phyloP scores from a whole-genome alignment of 2,329 filamentous ascomycete species.

The Colletotrichum magnum region DNA sequence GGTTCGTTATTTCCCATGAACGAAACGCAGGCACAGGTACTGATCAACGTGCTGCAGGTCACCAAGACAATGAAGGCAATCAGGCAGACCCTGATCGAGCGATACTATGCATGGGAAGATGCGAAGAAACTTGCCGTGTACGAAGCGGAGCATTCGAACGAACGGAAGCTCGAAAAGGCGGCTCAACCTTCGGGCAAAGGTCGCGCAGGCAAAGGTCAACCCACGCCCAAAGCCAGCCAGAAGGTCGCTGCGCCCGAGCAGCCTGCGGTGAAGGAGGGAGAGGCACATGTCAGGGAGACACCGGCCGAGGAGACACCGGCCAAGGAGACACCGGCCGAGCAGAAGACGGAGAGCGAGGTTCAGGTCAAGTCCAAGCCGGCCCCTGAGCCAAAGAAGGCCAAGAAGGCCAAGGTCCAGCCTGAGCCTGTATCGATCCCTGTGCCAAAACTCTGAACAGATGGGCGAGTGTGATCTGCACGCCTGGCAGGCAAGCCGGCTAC shows the following conservation, averaged over 20 bases:
- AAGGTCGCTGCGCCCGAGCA: too few relatives aligned
- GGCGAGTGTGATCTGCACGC: conserved; percentile 6
- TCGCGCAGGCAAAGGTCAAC: too few relatives aligned
- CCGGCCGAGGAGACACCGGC: conserved; percentile 2
- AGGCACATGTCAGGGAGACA: conserved; percentile 1
- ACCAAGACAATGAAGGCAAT: conserved; percentile 84
- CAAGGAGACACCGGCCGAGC: conserved; percentile 19
- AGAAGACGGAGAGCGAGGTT: conserved; percentile 12
- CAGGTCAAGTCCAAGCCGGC: not conserved
- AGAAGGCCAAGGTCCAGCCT: conserved; percentile 33
- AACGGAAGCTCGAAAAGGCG: too few relatives aligned
- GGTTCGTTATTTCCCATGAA: conserved; percentile 65
- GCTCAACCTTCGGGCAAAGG: too few relatives aligned
- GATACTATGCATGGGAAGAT: conserved; percentile 90
- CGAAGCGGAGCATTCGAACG: conserved; percentile 56
- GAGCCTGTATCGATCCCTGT: conserved; percentile 24
- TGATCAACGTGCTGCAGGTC: conserved; percentile 67
- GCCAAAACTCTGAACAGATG: conserved; percentile 29
- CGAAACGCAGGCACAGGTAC: not conserved
- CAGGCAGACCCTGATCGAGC: conserved; percentile 87
- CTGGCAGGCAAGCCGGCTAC: not conserved
- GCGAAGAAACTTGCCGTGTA: conserved; percentile 75
- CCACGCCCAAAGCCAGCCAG: too few relatives aligned
- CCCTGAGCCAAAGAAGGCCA: conserved; percentile 19
- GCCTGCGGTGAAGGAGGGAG: conserved; percentile 10